Percentiles rank a stretch among this genome's conserved stretches.
phyloP scores from a whole-genome alignment of 2,329 filamentous ascomycete species.

The Xylariales sp. region DNA sequence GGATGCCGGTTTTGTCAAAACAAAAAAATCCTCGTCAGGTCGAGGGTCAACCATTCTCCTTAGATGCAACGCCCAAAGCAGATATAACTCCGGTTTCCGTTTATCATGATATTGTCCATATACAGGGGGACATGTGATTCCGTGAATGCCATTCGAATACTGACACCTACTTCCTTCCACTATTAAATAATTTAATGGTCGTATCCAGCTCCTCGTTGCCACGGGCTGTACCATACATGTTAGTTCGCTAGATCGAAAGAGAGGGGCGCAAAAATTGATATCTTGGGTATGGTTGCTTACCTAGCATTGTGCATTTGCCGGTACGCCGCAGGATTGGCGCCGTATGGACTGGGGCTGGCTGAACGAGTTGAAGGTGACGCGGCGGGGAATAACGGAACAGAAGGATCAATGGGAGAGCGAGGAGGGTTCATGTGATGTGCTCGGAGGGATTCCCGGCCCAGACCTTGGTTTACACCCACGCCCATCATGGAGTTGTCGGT shows the following conservation, averaged over 20 bases:
- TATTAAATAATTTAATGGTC: slow-evolving; percentile 33
- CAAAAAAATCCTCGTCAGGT: no score
- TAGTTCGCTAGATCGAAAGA: not conserved
- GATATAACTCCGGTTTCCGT: slow-evolving; percentile 22
- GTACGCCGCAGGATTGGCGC: slow-evolving; percentile 27
- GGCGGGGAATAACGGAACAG: slow-evolving; percentile 46
- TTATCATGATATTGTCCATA: slow-evolving; percentile 22
- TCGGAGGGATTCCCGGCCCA: slow-evolving; percentile 10
- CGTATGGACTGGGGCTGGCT: slow-evolving; percentile 21
- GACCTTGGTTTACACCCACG: not conserved
- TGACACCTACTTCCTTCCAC: slow-evolving; percentile 18
- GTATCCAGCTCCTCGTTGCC: slow-evolving; percentile 54
- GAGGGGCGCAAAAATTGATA: not conserved
- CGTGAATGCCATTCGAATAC: slow-evolving; percentile 14
- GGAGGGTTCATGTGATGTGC: slow-evolving; percentile 24
- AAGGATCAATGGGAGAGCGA: slow-evolving; percentile 44
- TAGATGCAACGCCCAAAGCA: slow-evolving; percentile 23
- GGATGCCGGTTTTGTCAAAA: no score
- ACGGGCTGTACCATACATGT: slow-evolving; percentile 38
- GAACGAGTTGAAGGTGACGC: slow-evolving; percentile 19
- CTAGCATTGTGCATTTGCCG: slow-evolving; percentile 38
- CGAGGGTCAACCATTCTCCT: not conserved
- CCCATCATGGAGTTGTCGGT: slow-evolving; percentile 19
- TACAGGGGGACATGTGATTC: slow-evolving; percentile 18
- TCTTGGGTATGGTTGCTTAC: slow-evolving; percentile 27